phyloP scores from a whole-genome alignment of 352 stramenopile species.

The Globisporangium orthogonon region DNA sequence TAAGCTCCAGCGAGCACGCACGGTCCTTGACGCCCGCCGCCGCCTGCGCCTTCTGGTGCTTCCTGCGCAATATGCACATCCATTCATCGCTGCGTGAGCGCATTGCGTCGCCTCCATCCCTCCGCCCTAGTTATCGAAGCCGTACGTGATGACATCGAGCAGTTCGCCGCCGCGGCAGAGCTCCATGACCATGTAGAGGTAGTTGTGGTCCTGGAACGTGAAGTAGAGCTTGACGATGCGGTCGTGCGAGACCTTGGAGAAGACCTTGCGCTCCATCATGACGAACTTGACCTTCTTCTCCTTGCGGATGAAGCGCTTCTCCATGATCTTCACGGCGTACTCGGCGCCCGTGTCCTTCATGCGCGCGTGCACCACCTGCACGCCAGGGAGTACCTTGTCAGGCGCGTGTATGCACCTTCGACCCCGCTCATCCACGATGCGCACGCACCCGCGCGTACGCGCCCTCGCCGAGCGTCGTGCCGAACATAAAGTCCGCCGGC shows the following conservation, averaged over 20 bases:
- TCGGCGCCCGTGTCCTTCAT: constrained; percentile 85
- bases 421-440: too few relatives aligned
- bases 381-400: too few relatives aligned
- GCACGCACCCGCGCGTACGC: constrained; percentile 71
- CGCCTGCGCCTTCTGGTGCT: constrained; percentile 64
- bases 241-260: constrained; percentile 85
- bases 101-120: too few relatives aligned
- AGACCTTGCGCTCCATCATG: constrained; percentile 90
- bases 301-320: constrained; percentile 88
- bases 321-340: constrained; percentile 91
- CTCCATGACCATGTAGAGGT: constrained; percentile 91
- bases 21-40: constrained; percentile 49
- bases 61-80: constrained; percentile 22
- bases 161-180: constrained; percentile 81
- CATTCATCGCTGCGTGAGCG: not conserved
- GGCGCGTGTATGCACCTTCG: too few relatives aligned
- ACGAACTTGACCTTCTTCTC: constrained; percentile 91
- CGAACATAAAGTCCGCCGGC: constrained; percentile 88
- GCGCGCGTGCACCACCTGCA: constrained; percentile 76
- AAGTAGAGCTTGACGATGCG: constrained; percentile 89
- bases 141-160: constrained; percentile 83
- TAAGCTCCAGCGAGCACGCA: constrained; percentile 77
- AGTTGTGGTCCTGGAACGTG: constrained; percentile 87
- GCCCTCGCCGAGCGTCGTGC: constrained; percentile 79
- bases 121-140: not conserved